Conservation (phyloP, 495 filamentous ascomycete genomes). For the Aspergillus hancockii region DNA sequence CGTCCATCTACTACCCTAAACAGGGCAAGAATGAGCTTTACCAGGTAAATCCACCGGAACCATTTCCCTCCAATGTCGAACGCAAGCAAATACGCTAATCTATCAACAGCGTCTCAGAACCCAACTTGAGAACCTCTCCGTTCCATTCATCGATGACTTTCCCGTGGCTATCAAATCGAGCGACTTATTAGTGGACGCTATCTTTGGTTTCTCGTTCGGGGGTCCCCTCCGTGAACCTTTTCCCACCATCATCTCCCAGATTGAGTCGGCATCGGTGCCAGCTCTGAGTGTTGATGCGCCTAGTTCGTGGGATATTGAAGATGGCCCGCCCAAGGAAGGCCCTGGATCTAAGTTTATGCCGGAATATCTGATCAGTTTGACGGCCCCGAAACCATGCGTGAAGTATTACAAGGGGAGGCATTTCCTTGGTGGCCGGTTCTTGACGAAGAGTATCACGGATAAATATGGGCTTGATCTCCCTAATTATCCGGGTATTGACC, state of each 20-base stretch:
- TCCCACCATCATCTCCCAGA: slow-evolving; percentile 70
- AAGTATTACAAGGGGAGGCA: slow-evolving; percentile 81
- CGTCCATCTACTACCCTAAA: slow-evolving; percentile 92
- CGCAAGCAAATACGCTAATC: neutral
- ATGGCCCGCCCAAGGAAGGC: slow-evolving; percentile 75
- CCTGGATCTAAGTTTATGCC: slow-evolving; percentile 81
- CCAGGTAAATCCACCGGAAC: slow-evolving; percentile 48
- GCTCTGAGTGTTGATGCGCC: slow-evolving; percentile 91
- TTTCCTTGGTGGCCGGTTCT: slow-evolving; percentile 88
- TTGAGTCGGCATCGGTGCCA: slow-evolving; percentile 69
- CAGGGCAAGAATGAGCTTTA: slow-evolving; percentile 87
- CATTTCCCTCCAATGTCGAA: neutral
- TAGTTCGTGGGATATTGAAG: slow-evolving; percentile 89
- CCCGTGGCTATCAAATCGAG: slow-evolving; percentile 59
- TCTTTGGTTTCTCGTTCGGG: slow-evolving; percentile 97
- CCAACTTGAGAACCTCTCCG: slow-evolving; percentile 77
- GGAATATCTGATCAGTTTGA: slow-evolving; percentile 77
- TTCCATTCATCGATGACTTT: slow-evolving; percentile 88
- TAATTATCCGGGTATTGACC: slow-evolving; percentile 83
- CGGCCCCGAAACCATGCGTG: slow-evolving; percentile 92
- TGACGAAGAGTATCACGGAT: slow-evolving; percentile 73
- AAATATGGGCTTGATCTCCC: slow-evolving; percentile 88
- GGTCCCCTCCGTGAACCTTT: slow-evolving; percentile 91
- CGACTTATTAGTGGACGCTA: slow-evolving; percentile 86
- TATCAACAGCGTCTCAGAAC: slow-evolving; percentile 70